phyloP scores from a whole-genome alignment of 2,329 filamentous ascomycete species.

The Elsinoe fawcettii region DNA sequence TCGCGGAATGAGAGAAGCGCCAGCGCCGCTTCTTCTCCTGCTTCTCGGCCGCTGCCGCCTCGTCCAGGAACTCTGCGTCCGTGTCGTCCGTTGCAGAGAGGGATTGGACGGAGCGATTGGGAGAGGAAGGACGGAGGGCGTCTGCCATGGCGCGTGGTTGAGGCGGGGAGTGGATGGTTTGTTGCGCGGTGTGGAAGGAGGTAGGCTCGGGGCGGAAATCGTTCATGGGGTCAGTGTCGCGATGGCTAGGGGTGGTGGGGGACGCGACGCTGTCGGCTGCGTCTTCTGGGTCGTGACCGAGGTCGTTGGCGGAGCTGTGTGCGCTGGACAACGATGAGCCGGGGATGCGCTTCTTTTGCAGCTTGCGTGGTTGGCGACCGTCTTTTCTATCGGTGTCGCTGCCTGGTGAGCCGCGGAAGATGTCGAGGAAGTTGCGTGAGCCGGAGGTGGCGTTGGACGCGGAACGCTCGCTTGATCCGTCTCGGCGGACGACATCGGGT shows the following conservation, averaged over 20 bases:
- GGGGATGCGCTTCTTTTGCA: slow-evolving; percentile 79
- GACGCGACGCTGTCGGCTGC: slow-evolving; percentile 27
- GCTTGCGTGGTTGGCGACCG: slow-evolving; percentile 72
- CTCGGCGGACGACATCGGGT: slow-evolving; percentile 21
- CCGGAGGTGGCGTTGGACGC: slow-evolving; percentile 22
- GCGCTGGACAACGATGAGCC: slow-evolving; percentile 76
- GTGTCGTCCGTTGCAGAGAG: slow-evolving; percentile 69
- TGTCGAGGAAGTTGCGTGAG: slow-evolving; percentile 45
- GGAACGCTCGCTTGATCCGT: slow-evolving; percentile 24
- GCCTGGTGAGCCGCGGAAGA: slow-evolving; percentile 64
- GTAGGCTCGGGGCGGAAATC: slow-evolving; percentile 22
- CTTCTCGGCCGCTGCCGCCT: slow-evolving; percentile 45
- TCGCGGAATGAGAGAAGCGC: slow-evolving; percentile 48
- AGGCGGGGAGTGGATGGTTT: slow-evolving; percentile 23
- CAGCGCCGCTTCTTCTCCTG: slow-evolving; percentile 67
- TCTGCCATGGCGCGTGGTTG: slow-evolving; percentile 56
- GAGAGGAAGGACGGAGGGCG: slow-evolving; percentile 59
- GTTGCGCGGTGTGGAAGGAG: slow-evolving; percentile 36
- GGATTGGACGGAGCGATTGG: slow-evolving; percentile 68
- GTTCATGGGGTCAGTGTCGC: slow-evolving; percentile 20
- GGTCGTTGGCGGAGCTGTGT: slow-evolving; percentile 77
- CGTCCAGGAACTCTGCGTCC: slow-evolving; percentile 67
- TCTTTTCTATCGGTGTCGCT: slow-evolving; percentile 51
- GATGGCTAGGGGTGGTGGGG: slow-evolving; percentile 22
- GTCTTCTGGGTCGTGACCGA: slow-evolving; percentile 28